Percentiles rank a stretch among this genome's conserved stretches.
Evolutionary conservation across 2,329 filamentous ascomycete genomes (phyloP).

Genomic region (Colletotrichum limetticola): DNA sequence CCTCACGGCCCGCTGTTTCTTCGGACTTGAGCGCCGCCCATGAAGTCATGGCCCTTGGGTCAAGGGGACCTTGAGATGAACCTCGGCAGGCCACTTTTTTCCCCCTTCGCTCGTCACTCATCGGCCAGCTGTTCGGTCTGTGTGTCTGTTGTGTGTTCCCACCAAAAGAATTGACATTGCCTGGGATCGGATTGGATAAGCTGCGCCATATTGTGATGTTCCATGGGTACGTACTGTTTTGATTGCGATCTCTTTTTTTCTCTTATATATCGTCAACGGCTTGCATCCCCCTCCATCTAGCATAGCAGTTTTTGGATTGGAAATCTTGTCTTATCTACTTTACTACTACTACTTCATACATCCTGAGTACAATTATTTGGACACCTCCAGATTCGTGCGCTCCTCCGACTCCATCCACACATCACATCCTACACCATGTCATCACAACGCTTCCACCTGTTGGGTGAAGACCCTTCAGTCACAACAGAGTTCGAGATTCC

Average conservation of each 20-base stretch:
- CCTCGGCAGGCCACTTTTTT: constrained; percentile 34
- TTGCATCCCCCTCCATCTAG: constrained; percentile 9
- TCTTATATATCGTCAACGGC: constrained; percentile 29
- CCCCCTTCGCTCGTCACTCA: neutral
- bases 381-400: neutral
- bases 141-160: constrained; percentile 2
- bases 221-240: constrained; percentile 18
- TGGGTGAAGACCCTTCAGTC: constrained; percentile 51
- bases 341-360: neutral
- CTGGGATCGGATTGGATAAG: constrained; percentile 18
- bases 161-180: constrained; percentile 14
- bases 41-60: constrained; percentile 25
- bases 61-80: constrained; percentile 13
- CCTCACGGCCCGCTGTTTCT: neutral
- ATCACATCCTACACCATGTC: constrained; percentile 42
- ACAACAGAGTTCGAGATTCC: constrained; percentile 51
- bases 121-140: neutral
- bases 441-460: constrained; percentile 52
- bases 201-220: constrained; percentile 9
- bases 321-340: neutral
- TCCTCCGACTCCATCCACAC: neutral
- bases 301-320: neutral
- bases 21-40: constrained; percentile 27
- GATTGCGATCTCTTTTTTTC: constrained; percentile 9
- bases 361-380: neutral